phyloP scores from a whole-genome alignment of 345 rosid species.

The Microcos paniculata region DNA sequence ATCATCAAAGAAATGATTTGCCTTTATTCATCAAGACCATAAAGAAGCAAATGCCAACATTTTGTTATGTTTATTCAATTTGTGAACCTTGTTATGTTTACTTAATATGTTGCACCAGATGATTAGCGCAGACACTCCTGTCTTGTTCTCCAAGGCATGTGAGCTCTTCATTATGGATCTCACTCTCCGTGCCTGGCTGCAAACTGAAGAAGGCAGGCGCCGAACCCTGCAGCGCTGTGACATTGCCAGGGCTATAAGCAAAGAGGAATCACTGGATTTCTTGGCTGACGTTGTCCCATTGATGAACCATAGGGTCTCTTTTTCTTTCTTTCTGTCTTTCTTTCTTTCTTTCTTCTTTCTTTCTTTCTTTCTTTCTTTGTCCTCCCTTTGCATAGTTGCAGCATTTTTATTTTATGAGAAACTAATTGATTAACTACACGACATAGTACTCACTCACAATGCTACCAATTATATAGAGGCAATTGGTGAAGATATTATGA shows the following conservation, averaged over 20 bases:
- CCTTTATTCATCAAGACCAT: background rate
- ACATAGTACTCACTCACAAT: background rate
- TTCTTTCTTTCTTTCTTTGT: background rate
- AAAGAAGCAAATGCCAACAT: background rate
- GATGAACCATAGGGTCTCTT: constrained; percentile 9
- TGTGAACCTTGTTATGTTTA: background rate
- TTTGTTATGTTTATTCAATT: background rate
- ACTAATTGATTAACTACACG: background rate
- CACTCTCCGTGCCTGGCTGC: constrained; percentile 32
- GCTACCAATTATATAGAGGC: background rate
- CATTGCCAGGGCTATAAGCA: constrained; percentile 21
- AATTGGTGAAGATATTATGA: background rate
- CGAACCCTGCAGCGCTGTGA: constrained; percentile 25
- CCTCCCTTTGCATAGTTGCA: background rate
- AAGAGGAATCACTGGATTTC: constrained; percentile 14
- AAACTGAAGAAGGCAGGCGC: constrained; percentile 23
- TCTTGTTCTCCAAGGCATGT: constrained; percentile 34
- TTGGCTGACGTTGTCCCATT: constrained; percentile 9
- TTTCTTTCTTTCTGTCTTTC: no score
- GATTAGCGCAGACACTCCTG: constrained; percentile 30
- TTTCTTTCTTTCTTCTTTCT: background rate
- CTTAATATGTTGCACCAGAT: constrained; percentile 17
- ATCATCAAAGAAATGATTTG: background rate
- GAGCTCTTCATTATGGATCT: constrained; percentile 33
- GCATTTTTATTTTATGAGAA: background rate